Evolutionary conservation across 1,284 basidiomycete species (phyloP).

Genomic region (Irpex rosettiformis): DNA sequence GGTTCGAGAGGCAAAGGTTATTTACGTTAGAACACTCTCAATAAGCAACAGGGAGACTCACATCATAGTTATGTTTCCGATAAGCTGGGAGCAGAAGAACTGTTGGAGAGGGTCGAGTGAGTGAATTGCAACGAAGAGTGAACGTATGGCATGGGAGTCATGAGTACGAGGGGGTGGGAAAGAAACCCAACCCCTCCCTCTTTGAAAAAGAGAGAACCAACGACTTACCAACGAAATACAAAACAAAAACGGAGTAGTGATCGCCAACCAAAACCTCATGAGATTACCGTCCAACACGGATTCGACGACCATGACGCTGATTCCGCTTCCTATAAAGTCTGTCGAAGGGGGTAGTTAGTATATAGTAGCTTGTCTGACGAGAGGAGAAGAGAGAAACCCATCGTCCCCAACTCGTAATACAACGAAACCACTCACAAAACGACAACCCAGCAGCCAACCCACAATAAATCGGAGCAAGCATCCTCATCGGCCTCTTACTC

Average conservation of each 20-base stretch:
- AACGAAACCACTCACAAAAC: slow-evolving; percentile 44
- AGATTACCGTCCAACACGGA: slow-evolving; percentile 63
- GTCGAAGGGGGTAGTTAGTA: not conserved
- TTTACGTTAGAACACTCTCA: slow-evolving; percentile 10
- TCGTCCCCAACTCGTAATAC: too few relatives aligned
- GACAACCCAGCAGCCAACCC: slow-evolving; percentile 66
- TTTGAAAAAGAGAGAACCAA: too few relatives aligned
- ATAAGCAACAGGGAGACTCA: too few relatives aligned
- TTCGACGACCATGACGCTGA: slow-evolving; percentile 59
- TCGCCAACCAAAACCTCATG: slow-evolving; percentile 60
- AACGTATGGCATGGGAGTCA: too few relatives aligned
- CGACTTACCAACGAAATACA: slow-evolving; percentile 64
- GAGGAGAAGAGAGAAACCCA: too few relatives aligned
- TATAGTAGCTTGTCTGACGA: too few relatives aligned
- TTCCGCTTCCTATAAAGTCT: slow-evolving; percentile 64
- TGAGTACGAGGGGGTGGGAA: too few relatives aligned
- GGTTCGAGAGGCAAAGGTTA: slow-evolving; percentile 15
- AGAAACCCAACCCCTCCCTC: too few relatives aligned
- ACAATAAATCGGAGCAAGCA: slow-evolving; percentile 78
- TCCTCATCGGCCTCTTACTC: slow-evolving; percentile 50
- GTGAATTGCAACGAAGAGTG: too few relatives aligned
- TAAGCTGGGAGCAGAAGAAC: slow-evolving; percentile 63
- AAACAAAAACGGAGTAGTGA: slow-evolving; percentile 64
- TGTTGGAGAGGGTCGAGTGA: slow-evolving; percentile 22
- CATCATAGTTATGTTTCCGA: slow-evolving; percentile 58